Conservation (phyloP, 495 filamentous ascomycete genomes). For the Aspergillus avenaceus region DNA sequence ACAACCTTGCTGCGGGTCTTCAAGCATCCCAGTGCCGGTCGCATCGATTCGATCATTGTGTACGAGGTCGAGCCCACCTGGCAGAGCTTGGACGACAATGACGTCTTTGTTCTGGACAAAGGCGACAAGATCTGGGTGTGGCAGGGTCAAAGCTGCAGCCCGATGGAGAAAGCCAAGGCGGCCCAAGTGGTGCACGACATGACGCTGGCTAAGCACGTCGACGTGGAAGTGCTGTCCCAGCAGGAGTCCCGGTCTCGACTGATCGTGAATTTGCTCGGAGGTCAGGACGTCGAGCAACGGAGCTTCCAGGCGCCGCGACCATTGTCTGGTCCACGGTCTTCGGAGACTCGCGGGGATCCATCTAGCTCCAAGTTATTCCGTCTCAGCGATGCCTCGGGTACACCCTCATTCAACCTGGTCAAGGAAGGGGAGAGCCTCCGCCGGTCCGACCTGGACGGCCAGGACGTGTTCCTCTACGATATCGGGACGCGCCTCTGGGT, state of each 20-base stretch:
- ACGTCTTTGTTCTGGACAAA: constrained; percentile 58
- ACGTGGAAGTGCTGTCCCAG: constrained; percentile 59
- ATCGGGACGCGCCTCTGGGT: constrained; percentile 51
- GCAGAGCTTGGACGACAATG: constrained; percentile 55
- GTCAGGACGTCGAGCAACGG: constrained; percentile 31
- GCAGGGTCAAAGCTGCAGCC: constrained; percentile 59
- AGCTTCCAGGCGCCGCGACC: constrained; percentile 39
- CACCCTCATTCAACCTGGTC: constrained; percentile 48
- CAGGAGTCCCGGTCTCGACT: constrained; percentile 48
- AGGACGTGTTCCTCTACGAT: constrained; percentile 58
- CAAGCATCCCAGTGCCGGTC: constrained; percentile 43
- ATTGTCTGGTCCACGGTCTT: constrained; percentile 18
- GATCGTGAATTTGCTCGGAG: constrained; percentile 53
- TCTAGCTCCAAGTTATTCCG: constrained; percentile 47
- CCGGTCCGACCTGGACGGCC: constrained; percentile 43
- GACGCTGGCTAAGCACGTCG: constrained; percentile 55
- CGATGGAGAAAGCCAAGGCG: constrained; percentile 62
- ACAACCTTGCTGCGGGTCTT: constrained; percentile 53
- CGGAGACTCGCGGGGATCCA: constrained; percentile 1
- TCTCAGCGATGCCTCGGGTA: constrained; percentile 51
- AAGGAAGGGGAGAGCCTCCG: constrained; percentile 43
- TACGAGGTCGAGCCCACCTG: constrained; percentile 59
- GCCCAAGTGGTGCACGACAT: constrained; percentile 60
- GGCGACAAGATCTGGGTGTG: constrained; percentile 61
- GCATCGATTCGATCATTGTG: constrained; percentile 47